Base-by-base conservation (phyloP, 805 yeast genomes). In the Candida anglica region DNA sequence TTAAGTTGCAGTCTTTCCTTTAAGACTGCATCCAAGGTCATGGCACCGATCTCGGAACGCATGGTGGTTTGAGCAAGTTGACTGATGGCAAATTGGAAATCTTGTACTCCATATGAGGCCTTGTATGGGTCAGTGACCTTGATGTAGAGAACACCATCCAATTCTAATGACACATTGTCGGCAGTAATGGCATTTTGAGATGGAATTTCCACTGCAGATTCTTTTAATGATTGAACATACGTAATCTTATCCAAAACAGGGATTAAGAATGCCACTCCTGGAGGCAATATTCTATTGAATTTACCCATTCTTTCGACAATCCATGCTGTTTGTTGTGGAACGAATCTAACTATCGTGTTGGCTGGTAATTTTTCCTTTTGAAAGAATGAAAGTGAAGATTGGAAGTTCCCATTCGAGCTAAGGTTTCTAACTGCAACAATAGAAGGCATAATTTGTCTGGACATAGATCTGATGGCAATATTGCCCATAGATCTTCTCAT, bases 291-390 rank as follows among this genome's bases (percentile, higher is more conserved):
- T 11, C 71, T 60, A 53, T 79, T 72, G 65, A 84, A 86, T 53
- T 81, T 82, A 20, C 95, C 95, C 95, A 86, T 86, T 42, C 95
- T 68, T 58, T 86, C 95, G 14, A 86, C 95, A 14, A 86, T 77
- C 88, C 93, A 86, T 3, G 95, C 95, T 15, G 86, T 81, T 58
- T 86, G 94, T 55, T 86, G 95, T 2, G 95, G 95, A 11, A 86
- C 95, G 54, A 86, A 86, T 46, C 85, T 67, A 25, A 84, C 58
- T 4, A 83, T 57, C 2, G 93, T 84, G 57, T 84, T 84, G 13
- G 86, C 63, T n/a, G 94, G 94, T 34, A 82, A 59, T 36, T 72
- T 64, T 31, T 74, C 76, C 32, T 68, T 70, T 52, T 79, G 86
- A 56, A 81, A 81, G 51, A 69, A 81, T 27, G 69, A 76, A 48